These are phyloP conservation scores for Pyrenochaeta sp. DNA, from an alignment of 2,329 filamentous ascomycete species.

Conservation along the genomic window DNA sequence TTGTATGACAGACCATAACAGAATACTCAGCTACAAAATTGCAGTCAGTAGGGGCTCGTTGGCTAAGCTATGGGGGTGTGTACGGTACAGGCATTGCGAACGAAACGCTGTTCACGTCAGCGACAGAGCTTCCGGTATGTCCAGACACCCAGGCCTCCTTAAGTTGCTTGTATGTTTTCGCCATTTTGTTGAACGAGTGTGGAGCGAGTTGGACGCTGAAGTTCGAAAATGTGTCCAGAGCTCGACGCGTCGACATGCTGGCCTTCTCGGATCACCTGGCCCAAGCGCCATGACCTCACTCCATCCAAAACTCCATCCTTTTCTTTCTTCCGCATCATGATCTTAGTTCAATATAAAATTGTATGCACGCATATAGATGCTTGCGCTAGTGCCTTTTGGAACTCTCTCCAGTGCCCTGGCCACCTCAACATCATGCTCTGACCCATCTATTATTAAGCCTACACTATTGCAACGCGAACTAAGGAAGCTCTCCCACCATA, in stretches of 20 bases:
- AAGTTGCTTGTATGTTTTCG: slow-evolving; percentile 78
- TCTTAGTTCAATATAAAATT: background rate
- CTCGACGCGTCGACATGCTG: slow-evolving; percentile 28
- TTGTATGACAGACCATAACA: slow-evolving; percentile 91
- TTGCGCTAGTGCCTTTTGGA: no score
- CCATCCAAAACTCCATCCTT: background rate
- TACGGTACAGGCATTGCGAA: slow-evolving; percentile 79
- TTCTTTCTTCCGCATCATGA: background rate
- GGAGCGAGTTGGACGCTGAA: slow-evolving; percentile 20
- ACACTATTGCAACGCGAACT: no score
- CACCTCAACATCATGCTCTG: no score
- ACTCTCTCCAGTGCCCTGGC: no score
- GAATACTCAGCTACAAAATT: slow-evolving; percentile 72
- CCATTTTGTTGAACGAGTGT: slow-evolving; percentile 33
- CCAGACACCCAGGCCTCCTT: slow-evolving; percentile 98
- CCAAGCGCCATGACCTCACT: slow-evolving; percentile 13
- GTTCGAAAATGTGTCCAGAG: slow-evolving; percentile 9
- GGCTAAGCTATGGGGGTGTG: slow-evolving; percentile 23
- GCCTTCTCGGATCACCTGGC: slow-evolving; percentile 13
- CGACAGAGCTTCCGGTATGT: slow-evolving; percentile 80
- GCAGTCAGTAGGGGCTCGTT: slow-evolving; percentile 34
- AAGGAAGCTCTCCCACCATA: no score
- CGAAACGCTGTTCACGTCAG: slow-evolving; percentile 87
- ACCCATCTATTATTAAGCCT: no score
- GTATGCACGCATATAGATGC: no score